These are phyloP conservation scores for Tolypocladium paradoxum DNA, from an alignment of 2,329 filamentous ascomycete species.

Conservation along the genomic window DNA sequence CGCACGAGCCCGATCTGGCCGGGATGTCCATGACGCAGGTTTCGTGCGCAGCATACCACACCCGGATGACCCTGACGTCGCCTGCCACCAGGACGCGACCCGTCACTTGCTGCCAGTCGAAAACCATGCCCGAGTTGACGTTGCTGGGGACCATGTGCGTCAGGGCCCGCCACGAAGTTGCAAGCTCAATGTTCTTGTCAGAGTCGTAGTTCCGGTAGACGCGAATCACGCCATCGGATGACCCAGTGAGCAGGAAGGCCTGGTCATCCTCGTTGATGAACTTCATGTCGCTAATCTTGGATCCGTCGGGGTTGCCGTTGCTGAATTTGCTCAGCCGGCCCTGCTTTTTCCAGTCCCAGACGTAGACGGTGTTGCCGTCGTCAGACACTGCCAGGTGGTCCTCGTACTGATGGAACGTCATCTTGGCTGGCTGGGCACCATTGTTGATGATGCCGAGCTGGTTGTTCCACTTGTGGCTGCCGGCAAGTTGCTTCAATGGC, in stretches of 20 bases:
- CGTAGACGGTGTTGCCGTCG: constrained; percentile 76
- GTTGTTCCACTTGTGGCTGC: constrained; percentile 77
- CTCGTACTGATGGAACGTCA: constrained; percentile 97
- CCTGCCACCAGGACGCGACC: constrained; percentile 91
- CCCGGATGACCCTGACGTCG: constrained; percentile 87
- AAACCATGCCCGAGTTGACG: constrained; percentile 88
- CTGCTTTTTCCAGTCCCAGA: constrained; percentile 88
- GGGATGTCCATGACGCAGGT: constrained; percentile 90
- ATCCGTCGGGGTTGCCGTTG: constrained; percentile 85
- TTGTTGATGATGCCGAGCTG: constrained; percentile 80
- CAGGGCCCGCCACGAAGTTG: constrained; percentile 82
- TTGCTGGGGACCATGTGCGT: constrained; percentile 92
- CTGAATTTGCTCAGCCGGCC: constrained; percentile 73
- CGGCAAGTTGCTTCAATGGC: constrained; percentile 80
- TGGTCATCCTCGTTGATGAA: constrained; percentile 99
- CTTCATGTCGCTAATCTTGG: constrained; percentile 85
- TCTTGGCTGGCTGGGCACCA: constrained; percentile 75
- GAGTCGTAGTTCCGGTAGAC: constrained; percentile 89
- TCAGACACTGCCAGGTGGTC: constrained; percentile 91
- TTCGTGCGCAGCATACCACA: constrained; percentile 93
- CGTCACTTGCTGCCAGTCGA: constrained; percentile 98
- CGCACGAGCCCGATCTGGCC: constrained; percentile 86
- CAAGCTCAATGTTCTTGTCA: constrained; percentile 65
- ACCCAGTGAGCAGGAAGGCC: constrained; percentile 86
- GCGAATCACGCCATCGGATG: constrained; percentile 87